Base-by-base conservation (phyloP, 2,329 filamentous ascomycete genomes). In the Talaromyces amestolkiae region DNA sequence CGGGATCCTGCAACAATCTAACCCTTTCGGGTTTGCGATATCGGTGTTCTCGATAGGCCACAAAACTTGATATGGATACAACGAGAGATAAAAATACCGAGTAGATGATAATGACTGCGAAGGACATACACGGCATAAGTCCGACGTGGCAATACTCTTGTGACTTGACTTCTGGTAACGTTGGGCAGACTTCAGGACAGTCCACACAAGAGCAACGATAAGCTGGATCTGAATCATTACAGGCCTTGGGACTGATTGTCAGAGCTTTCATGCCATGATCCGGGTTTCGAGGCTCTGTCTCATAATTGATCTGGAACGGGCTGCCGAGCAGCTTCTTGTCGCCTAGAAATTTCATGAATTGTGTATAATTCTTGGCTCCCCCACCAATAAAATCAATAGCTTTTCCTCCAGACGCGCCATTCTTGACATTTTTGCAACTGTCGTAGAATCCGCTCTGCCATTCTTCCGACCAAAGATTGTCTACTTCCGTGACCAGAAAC, bases 401-500 rank as follows among this genome's bases (percentile, higher is more conserved):
- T 73, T 90, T 93, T 67, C 91, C 90, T 74, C 97, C 97, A 49
- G 94, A 93, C 7, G 93, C 91, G 41, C 95, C 95, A 73, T 98
- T 97, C 76, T 99, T 99, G 79, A 99, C 94, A 77, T 99, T 93
- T 79, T 98, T 98, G 83, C 95, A 99, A 80, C 95, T 99, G 78
- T 97, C 86, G 76, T 93, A 99, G 81, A 99, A 96, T 1, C 91
- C 93, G 9, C 86, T 84, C 51, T 92, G 93, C 76, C 96, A 98
- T 62, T 90, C 84, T 65, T 93, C 84, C 2, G 92, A 92, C 71
- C 97, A 88, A 6, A 98, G 82, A 74, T 97, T 94, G 74, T 97
- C 93, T 24, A 99, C 81, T 80, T 97, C 92, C 1, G 91, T 92
- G 15, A 97, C 93, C n/a, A 92, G 78, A 65, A 81, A 80, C 70